These are phyloP conservation scores for Steccherinum ochraceum DNA, from an alignment of 768 basidiomycete species.

Conservation along the genomic window DNA sequence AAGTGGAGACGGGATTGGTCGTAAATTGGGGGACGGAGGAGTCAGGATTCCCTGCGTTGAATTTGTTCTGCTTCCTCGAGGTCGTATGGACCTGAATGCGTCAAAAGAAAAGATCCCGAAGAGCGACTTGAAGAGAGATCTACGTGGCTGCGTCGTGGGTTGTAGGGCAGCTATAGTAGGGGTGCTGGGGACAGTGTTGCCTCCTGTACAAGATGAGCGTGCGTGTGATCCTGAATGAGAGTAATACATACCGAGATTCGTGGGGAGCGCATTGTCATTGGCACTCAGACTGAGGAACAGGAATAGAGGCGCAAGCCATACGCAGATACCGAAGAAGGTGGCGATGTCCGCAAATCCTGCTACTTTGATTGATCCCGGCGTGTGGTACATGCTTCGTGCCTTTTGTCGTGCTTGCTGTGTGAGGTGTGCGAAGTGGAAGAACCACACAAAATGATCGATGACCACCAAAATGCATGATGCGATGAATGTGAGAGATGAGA, in stretches of 20 bases:
- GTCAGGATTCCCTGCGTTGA: conserved; percentile 67
- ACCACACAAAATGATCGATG: conserved; percentile 92
- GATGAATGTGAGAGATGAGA: conserved; percentile 80
- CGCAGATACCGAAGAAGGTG: conserved; percentile 78
- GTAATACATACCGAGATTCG: conserved; percentile 40
- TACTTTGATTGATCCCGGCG: conserved; percentile 24
- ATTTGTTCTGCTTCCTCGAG: conserved; percentile 37
- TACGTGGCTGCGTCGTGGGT: conserved; percentile 31
- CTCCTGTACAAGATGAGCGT: too few species aligned
- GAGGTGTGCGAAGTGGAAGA: conserved; percentile 83
- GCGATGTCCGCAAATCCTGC: conserved; percentile 64
- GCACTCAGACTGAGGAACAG: conserved; percentile 94
- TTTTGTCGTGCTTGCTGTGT: conserved; percentile 56
- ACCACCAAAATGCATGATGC: conserved; percentile 83
- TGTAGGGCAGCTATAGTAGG: conserved; percentile 17
- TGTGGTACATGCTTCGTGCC: conserved; percentile 36
- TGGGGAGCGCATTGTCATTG: conserved; percentile 92
- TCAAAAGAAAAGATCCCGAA: conserved; percentile 38
- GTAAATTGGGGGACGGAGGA: conserved; percentile 37
- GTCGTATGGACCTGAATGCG: conserved; percentile 30
- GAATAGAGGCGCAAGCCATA: conserved; percentile 90
- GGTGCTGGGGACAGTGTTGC: conserved; percentile 9
- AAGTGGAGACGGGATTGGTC: conserved; percentile 6
- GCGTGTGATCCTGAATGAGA: too few species aligned
- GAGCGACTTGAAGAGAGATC: conserved; percentile 65